These are phyloP conservation scores for Iris macrosiphon DNA, from an alignment of 106 monocot genomes.

Conservation along the genomic window DNA sequence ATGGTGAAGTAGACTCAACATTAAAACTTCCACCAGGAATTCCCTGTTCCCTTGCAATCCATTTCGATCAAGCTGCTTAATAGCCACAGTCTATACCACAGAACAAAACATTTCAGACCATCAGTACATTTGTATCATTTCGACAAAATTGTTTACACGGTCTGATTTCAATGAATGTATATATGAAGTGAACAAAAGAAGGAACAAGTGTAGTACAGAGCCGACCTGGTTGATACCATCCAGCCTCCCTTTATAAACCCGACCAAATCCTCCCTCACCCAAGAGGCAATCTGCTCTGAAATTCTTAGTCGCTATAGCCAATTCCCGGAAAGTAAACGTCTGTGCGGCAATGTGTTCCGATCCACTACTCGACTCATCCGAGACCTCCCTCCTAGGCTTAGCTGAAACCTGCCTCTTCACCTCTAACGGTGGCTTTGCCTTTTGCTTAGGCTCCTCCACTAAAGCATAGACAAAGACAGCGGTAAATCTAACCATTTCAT, in stretches of 20 bases:
- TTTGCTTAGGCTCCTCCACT: conserved; percentile 10
- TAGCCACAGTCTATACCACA: conserved; percentile 32
- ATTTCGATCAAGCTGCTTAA: conserved; percentile 38
- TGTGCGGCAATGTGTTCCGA: conserved; percentile 33
- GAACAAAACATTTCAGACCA: neutral
- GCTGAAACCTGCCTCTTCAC: conserved; percentile 12
- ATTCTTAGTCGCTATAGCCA: conserved; percentile 15
- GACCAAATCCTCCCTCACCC: conserved; percentile 27
- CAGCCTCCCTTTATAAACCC: conserved; percentile 34
- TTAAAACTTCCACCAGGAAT: conserved; percentile 42
- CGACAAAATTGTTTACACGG: no score
- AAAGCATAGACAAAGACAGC: neutral
- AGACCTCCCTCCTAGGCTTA: conserved; percentile 21
- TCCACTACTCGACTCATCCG: conserved; percentile 10
- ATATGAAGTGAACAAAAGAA: neutral
- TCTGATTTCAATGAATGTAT: no score
- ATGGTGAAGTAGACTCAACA: conserved; percentile 40
- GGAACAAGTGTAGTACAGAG: neutral
- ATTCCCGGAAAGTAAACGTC: conserved; percentile 12
- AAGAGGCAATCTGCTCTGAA: conserved; percentile 22
- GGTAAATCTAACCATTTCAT: no score
- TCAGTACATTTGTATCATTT: no score
- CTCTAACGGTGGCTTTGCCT: conserved; percentile 1
- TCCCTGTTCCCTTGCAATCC: no score
- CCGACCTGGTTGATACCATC: conserved; percentile 38